Conservation (phyloP, 139 green algal genomes). For the Tetradesmus lagerheimii region DNA sequence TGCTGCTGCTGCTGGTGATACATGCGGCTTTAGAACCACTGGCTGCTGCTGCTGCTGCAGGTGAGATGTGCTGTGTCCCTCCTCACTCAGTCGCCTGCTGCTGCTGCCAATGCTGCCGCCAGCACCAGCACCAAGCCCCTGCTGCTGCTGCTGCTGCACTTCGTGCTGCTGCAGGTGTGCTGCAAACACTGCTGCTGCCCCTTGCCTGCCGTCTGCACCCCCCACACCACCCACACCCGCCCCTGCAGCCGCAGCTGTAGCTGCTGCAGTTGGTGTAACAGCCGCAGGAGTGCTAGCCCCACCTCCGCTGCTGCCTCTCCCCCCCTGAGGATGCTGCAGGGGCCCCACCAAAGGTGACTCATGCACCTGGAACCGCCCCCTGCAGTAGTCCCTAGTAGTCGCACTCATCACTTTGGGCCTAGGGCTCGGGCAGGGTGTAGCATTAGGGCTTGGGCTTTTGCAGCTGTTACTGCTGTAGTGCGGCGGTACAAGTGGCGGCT, state of each 20-base stretch:
- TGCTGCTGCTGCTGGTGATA: not conserved
- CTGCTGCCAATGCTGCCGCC: not conserved
- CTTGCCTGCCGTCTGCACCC: not conserved
- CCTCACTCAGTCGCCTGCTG: not conserved
- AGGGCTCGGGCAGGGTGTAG: constrained; percentile 7
- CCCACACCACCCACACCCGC: not conserved
- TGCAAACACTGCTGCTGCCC: constrained; percentile 14
- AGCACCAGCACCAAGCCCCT: not conserved
- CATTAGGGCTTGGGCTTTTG: constrained; percentile 19
- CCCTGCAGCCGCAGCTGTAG: not conserved
- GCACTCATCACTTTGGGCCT: not conserved
- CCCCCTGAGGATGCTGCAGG: not conserved
- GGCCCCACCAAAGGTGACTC: constrained; percentile 35
- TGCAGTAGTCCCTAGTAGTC: constrained; percentile 34
- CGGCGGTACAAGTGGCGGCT: not conserved
- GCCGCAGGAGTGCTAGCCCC: not conserved
- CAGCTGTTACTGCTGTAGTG: not conserved
- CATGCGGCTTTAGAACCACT: not conserved
- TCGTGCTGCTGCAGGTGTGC: not conserved
- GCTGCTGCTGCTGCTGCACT: constrained; percentile 12
- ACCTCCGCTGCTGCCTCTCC: not conserved
- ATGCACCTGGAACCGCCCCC: constrained; percentile 44
- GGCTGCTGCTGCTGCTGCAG: not conserved
- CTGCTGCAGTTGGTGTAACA: not conserved
- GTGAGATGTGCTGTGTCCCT: not conserved